A percentile compares a stretch with the other conserved stretches of the same genome.
Evolutionary conservation across 2,329 filamentous ascomycete genomes (phyloP).

Genomic region (Pestalotiopsis sp.): DNA sequence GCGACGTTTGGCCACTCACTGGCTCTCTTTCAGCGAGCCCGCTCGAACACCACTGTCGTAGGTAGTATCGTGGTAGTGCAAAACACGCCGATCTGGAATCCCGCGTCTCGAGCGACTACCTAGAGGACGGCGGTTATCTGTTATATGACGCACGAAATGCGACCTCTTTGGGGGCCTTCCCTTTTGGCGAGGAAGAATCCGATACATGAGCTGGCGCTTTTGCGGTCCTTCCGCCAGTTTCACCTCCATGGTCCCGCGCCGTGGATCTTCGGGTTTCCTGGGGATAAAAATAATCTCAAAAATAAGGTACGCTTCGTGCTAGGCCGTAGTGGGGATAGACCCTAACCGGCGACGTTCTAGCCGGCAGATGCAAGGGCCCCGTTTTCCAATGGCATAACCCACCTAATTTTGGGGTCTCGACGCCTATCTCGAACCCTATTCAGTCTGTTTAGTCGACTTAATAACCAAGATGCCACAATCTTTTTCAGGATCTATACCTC

Average conservation of each 20-base stretch:
- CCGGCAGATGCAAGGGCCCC: slow-evolving; percentile 10
- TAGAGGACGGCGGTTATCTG: neutral
- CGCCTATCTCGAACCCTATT: neutral
- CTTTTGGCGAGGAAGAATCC: neutral
- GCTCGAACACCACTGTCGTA: neutral
- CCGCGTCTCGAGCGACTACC: neutral
- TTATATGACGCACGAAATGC: neutral
- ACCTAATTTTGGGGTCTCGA: neutral
- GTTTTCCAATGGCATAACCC: neutral
- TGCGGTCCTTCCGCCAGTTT: neutral
- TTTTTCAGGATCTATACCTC: too few relatives aligned
- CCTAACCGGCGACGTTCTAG: slow-evolving; percentile 3
- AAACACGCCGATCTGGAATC: neutral
- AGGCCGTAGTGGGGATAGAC: neutral
- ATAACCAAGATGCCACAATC: too few relatives aligned
- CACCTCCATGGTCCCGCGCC: neutral
- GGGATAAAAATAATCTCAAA: slow-evolving; percentile 3
- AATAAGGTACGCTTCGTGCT: slow-evolving; percentile 9
- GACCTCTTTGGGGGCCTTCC: neutral
- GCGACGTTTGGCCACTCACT: neutral
- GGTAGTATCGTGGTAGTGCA: neutral
- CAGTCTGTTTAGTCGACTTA: neutral
- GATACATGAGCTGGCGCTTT: neutral
- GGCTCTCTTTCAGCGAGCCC: neutral
- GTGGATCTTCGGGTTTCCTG: neutral